Percentiles rank a stretch among this genome's conserved stretches.
Evolutionary conservation across 306 rosid species (phyloP).

Genomic region (Comarum palustre): DNA sequence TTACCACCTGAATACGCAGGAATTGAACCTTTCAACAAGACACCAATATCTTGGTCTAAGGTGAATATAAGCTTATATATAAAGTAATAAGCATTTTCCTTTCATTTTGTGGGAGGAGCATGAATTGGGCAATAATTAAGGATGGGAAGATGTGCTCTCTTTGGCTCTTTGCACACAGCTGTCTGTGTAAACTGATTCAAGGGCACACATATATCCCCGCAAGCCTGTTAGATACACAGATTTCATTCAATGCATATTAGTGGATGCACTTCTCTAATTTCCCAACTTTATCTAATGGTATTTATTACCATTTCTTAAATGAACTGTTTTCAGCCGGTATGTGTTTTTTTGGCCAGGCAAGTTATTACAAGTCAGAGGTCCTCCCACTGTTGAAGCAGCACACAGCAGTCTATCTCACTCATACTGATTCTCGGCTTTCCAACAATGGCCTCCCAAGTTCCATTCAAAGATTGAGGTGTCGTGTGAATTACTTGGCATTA

Average conservation of each 20-base stretch:
- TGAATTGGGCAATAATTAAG: background rate
- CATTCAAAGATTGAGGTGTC: conserved; percentile 85
- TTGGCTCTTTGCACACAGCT: background rate
- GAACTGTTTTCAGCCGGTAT: conserved; percentile 15
- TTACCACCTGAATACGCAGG: conserved; percentile 69
- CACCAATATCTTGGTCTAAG: conserved; percentile 97
- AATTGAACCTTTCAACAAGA: conserved; percentile 65
- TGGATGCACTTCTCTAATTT: conserved; percentile 13
- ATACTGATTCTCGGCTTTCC: conserved; percentile 84
- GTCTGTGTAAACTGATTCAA: background rate
- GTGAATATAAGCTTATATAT: conserved; percentile 33
- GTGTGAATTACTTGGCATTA: conserved; percentile 77
- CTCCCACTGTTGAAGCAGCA: conserved; percentile 80
- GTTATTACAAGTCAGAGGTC: conserved; percentile 73
- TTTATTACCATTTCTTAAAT: conserved; percentile 20
- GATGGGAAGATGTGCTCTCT: background rate
- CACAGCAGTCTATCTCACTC: conserved; percentile 85
- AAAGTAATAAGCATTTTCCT: conserved; percentile 10
- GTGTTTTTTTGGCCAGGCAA: conserved; percentile 50
- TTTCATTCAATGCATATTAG: conserved; percentile 20
- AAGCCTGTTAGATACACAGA: conserved; percentile 4
- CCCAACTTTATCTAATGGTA: background rate
- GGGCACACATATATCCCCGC: conserved; percentile 15
- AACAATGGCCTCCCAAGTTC: conserved; percentile 64
- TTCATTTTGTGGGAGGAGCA: background rate